A percentile compares a stretch with the other conserved stretches of the same genome.
Evolutionary conservation across 176 grass and related monocot species (phyloP).

Genomic region (Elymus sibiricus): DNA sequence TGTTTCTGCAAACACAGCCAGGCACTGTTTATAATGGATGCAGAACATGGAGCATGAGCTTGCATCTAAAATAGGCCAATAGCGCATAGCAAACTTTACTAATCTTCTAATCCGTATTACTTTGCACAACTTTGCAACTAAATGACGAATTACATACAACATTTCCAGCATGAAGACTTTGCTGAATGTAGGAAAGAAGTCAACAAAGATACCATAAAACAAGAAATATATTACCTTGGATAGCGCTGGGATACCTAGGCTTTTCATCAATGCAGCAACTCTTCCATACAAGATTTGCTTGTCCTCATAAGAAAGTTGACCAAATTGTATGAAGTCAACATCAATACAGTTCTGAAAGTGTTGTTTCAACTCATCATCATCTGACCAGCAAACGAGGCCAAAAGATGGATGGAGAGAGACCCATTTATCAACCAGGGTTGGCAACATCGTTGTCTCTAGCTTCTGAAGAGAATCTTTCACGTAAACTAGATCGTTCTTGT

Average conservation of each 20-base stretch:
- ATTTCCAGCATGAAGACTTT: neutral
- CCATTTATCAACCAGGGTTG: slow-evolving; percentile 86
- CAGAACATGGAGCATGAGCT: neutral
- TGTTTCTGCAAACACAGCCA: slow-evolving; percentile 6
- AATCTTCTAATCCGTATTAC: neutral
- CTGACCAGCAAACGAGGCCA: slow-evolving; percentile 88
- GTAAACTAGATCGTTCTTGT: slow-evolving; percentile 51
- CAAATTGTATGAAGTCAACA: slow-evolving; percentile 71
- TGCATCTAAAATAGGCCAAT: neutral
- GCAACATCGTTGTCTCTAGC: slow-evolving; percentile 71
- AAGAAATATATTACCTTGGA: slow-evolving; percentile 69
- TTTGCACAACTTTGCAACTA: slow-evolving; percentile 5
- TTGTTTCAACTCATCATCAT: slow-evolving; percentile 73
- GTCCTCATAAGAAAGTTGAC: slow-evolving; percentile 55
- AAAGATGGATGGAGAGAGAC: slow-evolving; percentile 90
- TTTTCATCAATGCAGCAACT: slow-evolving; percentile 62
- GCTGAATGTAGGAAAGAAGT: neutral
- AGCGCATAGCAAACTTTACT: neutral
- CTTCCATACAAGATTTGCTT: slow-evolving; percentile 57
- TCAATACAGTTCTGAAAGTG: slow-evolving; percentile 55
- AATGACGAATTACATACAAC: neutral
- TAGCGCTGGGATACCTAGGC: slow-evolving; percentile 74
- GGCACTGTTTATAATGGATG: neutral
- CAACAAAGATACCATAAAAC: neutral
- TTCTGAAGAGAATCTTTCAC: slow-evolving; percentile 84